These are phyloP conservation scores for Rhizopogon vesiculosus DNA, from an alignment of 768 basidiomycete genomes.

Conservation along the genomic window DNA sequence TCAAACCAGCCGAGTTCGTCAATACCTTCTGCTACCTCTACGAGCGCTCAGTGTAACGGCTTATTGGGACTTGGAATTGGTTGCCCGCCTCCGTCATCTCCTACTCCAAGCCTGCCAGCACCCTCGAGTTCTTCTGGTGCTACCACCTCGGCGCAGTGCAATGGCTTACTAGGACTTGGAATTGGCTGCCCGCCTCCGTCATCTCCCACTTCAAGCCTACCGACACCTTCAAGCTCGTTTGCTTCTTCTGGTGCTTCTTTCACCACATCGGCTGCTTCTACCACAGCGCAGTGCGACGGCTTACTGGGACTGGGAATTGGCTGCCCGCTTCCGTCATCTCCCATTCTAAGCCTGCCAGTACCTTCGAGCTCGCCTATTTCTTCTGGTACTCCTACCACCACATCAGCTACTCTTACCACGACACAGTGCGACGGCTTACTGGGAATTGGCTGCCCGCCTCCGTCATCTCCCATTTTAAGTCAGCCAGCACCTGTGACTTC, in stretches of 20 bases:
- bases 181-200: constrained; percentile 7
- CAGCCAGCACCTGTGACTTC: neutral
- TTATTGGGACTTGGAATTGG: constrained; percentile 10
- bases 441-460: constrained; percentile 4
- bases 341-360: constrained; percentile 4
- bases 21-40: neutral
- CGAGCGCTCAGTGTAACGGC: constrained; percentile 6
- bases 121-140: constrained; percentile 1
- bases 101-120: constrained; percentile 5
- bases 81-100: constrained; percentile 3
- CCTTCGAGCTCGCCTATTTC: neutral
- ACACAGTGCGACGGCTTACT: constrained; percentile 9
- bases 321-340: constrained; percentile 3
- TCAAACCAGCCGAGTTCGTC: neutral
- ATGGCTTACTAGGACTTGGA: constrained; percentile 7
- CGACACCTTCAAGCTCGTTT: neutral
- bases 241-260: neutral
- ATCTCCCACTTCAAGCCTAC: constrained; percentile 5
- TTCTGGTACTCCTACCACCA: neutral
- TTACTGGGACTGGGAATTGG: constrained; percentile 9
- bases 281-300: constrained; percentile 9
- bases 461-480: neutral
- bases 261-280: neutral
- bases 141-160: constrained; percentile 4
- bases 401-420: neutral